These are phyloP conservation scores for Clausena lansium DNA, from an alignment of 345 rosid genomes.

Conservation along the genomic window DNA sequence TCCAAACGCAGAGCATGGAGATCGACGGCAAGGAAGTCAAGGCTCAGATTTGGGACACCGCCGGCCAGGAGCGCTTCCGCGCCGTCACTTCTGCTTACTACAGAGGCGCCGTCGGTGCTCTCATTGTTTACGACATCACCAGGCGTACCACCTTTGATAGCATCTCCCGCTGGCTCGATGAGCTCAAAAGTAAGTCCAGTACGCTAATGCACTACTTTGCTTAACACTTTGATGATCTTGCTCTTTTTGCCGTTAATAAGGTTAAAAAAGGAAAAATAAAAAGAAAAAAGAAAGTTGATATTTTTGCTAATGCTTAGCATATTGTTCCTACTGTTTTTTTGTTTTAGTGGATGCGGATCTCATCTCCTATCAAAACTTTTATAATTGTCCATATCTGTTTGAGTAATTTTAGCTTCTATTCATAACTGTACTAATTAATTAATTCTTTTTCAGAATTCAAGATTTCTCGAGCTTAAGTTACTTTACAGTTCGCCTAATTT, in stretches of 20 bases:
- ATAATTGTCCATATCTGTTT: too few species aligned
- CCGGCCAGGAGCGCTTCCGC: slow-evolving; percentile 91
- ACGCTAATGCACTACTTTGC: not conserved
- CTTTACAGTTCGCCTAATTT: too few species aligned
- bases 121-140: slow-evolving; percentile 78
- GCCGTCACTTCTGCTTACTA: slow-evolving; percentile 96
- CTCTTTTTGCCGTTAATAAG: too few species aligned
- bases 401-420: too few species aligned
- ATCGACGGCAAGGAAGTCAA: slow-evolving; percentile 90
- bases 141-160: slow-evolving; percentile 72
- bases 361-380: not conserved
- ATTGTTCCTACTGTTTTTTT: not conserved
- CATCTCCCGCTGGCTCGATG: slow-evolving; percentile 87
- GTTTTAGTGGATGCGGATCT: not conserved
- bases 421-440: too few species aligned
- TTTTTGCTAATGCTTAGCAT: not conserved
- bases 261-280: too few species aligned
- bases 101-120: slow-evolving; percentile 93
- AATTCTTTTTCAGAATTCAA: too few species aligned
- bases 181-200: slow-evolving; percentile 59
- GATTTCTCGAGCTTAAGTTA: too few species aligned
- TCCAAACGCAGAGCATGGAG: slow-evolving; percentile 84
- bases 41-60: slow-evolving; percentile 99
- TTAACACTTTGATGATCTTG: too few species aligned
- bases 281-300: too few species aligned